Conservation (phyloP, 2,329 filamentous ascomycete genomes). For the Gnomoniopsis sp. region DNA sequence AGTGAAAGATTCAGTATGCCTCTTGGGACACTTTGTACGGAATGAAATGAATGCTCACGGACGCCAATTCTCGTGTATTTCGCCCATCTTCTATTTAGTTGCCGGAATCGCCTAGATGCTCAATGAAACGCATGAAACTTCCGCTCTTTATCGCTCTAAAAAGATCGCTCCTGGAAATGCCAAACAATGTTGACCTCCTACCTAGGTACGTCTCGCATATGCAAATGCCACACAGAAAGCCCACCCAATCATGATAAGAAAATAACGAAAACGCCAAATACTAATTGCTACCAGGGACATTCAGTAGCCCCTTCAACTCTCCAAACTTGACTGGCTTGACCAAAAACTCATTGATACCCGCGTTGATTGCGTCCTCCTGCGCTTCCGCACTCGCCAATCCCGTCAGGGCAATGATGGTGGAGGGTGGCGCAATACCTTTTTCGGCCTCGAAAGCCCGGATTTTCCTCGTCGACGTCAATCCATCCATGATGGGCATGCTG, state of each 20-base stretch:
- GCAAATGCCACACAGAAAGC: neutral
- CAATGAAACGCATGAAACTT: neutral
- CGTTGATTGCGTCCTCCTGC: constrained; percentile 44
- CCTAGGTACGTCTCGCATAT: neutral
- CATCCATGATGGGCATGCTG: constrained; percentile 55
- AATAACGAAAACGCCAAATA: neutral
- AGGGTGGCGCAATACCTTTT: constrained; percentile 31
- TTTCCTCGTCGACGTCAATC: constrained; percentile 43
- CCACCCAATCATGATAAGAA: neutral
- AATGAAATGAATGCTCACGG: no score
- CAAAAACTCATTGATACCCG: constrained; percentile 47
- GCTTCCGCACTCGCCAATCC: constrained; percentile 48
- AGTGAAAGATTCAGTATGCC: no score
- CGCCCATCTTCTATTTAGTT: no score
- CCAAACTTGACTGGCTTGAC: constrained; percentile 47
- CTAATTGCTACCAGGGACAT: neutral
- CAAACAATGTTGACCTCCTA: neutral
- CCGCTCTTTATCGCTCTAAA: neutral
- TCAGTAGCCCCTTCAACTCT: constrained; percentile 36
- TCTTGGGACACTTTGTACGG: no score
- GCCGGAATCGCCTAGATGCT: neutral
- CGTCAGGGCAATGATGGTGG: constrained; percentile 50
- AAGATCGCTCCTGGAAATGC: neutral
- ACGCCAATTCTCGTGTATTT: no score
- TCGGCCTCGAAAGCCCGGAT: constrained; percentile 47